Evolutionary conservation across 2,329 filamentous ascomycete genomes (phyloP).

Genomic region (Colletotrichum aenigma): DNA sequence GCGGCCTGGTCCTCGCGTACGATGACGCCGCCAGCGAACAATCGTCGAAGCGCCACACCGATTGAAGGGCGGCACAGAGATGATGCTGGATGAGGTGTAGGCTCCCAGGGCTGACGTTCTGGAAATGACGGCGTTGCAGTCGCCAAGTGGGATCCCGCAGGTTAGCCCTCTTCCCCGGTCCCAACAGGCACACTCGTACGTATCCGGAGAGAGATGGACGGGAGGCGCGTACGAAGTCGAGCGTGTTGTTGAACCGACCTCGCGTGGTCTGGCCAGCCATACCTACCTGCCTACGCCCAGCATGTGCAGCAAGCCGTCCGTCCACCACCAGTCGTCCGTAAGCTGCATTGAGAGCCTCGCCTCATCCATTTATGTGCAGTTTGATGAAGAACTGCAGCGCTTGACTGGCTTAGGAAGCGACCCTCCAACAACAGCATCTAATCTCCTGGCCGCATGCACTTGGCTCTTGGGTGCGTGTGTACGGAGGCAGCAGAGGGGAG

Average conservation of each 20-base stretch:
- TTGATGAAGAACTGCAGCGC: conserved; percentile 12
- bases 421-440: conserved; percentile 1
- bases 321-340: neutral
- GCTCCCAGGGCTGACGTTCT: neutral
- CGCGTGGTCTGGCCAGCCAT: neutral
- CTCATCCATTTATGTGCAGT: conserved; percentile 10
- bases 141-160: neutral
- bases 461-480: neutral
- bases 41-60: neutral
- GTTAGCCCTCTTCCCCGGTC: neutral
- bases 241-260: neutral
- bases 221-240: neutral
- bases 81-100: neutral
- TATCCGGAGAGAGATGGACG: neutral
- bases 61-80: neutral
- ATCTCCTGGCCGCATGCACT: conserved; percentile 11
- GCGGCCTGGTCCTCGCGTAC: neutral
- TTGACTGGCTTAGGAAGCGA: conserved; percentile 6
- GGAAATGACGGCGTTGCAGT: conserved; percentile 13
- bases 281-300: neutral
- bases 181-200: neutral
- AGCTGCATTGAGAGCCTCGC: neutral
- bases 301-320: neutral
- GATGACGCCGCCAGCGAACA: neutral
- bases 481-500: neutral